Evolutionary conservation across 371 early-diverging fungal genomes (phyloP).

Genomic region (Gilbertella persicaria): DNA sequence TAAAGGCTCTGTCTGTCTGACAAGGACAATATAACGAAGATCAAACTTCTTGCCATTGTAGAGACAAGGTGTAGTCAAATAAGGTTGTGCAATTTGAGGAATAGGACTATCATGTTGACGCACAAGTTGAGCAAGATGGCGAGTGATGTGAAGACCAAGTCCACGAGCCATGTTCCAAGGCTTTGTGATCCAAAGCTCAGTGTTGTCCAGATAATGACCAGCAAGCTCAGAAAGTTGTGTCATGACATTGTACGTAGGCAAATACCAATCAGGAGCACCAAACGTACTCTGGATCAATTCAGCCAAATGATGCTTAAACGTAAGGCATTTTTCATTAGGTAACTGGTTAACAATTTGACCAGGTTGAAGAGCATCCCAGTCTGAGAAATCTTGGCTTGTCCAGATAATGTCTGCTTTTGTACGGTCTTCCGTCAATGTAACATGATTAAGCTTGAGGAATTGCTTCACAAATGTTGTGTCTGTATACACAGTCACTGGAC

Average conservation of each 20-base stretch:
- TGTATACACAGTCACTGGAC: conserved; percentile 11
- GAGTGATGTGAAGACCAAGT: conserved; percentile 42
- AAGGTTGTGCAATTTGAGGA: conserved; percentile 58
- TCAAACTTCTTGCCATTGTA: conserved; percentile 65
- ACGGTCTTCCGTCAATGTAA: conserved; percentile 43
- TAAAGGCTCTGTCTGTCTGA: conserved; percentile 47
- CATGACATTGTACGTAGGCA: conserved; percentile 52
- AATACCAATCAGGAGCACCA: conserved; percentile 53
- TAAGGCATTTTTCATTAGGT: conserved; percentile 55
- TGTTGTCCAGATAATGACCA: conserved; percentile 47
- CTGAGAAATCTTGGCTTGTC: conserved; percentile 52
- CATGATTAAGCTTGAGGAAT: conserved; percentile 49
- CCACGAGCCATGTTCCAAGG: conserved; percentile 63
- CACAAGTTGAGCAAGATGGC: conserved; percentile 48
- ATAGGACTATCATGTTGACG: conserved; percentile 52
- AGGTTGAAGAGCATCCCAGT: conserved; percentile 49
- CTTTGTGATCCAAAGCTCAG: conserved; percentile 59
- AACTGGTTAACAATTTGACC: conserved; percentile 56
- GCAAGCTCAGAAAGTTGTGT: conserved; percentile 52
- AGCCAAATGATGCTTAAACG: conserved; percentile 53
- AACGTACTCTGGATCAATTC: conserved; percentile 50
- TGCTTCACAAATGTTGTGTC: conserved; percentile 52
- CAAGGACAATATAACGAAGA: conserved; percentile 57
- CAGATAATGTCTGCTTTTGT: conserved; percentile 57
- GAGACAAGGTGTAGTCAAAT: conserved; percentile 54